Percentiles rank a stretch among this genome's conserved stretches.
Conservation (phyloP, 1,139 yeast genomes). For the Tardiomyces depauwii region DNA sequence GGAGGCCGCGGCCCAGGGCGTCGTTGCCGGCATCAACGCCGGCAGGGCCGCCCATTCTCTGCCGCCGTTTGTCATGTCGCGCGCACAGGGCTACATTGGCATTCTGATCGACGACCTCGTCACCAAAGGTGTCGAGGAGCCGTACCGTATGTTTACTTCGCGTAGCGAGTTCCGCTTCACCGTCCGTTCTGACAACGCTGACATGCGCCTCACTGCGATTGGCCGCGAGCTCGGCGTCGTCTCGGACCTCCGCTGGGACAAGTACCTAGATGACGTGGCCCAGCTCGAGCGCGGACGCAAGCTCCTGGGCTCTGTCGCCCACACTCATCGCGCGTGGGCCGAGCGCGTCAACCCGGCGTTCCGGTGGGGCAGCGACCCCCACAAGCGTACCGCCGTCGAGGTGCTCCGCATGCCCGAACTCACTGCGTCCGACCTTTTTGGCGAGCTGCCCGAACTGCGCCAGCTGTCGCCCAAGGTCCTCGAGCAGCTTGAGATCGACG, state of each 20-base stretch:
- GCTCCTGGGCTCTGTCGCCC: slow-evolving; percentile 34
- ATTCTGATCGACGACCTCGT: slow-evolving; percentile 88
- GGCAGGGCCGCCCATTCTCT: slow-evolving; percentile 38
- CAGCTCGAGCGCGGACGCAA: slow-evolving; percentile 36
- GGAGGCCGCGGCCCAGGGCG: slow-evolving; percentile 97
- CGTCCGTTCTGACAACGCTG: slow-evolving; percentile 91
- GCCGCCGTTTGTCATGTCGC: slow-evolving; percentile 42
- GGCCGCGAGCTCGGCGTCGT: slow-evolving; percentile 67
- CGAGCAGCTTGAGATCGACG: slow-evolving; percentile 62
- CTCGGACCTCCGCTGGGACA: slow-evolving; percentile 43
- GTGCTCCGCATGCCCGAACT: slow-evolving; percentile 38
- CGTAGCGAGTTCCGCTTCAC: slow-evolving; percentile 88
- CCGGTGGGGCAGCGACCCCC: slow-evolving; percentile 28
- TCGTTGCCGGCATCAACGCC: slow-evolving; percentile 93
- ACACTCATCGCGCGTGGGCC: slow-evolving; percentile 57
- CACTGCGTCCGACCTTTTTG: slow-evolving; percentile 23
- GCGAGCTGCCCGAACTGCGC: slow-evolving; percentile 25
- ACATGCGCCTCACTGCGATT: slow-evolving; percentile 58
- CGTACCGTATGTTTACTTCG: slow-evolving; percentile 96
- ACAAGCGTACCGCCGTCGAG: slow-evolving; percentile 44
- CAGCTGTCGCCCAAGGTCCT: slow-evolving; percentile 41
- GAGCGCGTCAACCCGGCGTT: slow-evolving; percentile 26
- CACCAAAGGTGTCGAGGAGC: slow-evolving; percentile 94
- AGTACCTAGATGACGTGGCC: slow-evolving; percentile 35
- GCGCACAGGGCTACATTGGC: slow-evolving; percentile 87